Evolutionary conservation across 1,284 basidiomycete species (phyloP).

Genomic region (Lignosus rhinocerotis): DNA sequence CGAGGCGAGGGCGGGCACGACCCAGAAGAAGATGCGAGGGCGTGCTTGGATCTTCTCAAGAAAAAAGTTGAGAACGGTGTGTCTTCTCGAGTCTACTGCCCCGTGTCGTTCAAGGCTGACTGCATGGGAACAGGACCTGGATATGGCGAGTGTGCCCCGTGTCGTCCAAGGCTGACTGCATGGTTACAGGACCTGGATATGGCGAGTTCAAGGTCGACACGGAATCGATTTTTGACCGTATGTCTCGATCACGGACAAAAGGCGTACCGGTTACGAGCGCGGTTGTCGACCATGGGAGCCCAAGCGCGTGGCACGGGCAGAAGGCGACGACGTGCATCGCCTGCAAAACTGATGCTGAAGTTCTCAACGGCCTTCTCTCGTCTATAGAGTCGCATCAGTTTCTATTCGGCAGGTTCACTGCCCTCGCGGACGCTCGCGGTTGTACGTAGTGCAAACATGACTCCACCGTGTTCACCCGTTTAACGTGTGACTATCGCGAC

Average conservation of each 20-base stretch:
- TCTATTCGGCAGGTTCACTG: slow-evolving; percentile 79
- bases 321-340: slow-evolving; percentile 76
- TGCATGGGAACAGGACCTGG: no score
- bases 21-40: slow-evolving; percentile 87
- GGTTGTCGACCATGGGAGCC: slow-evolving; percentile 85
- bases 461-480: background rate
- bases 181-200: slow-evolving; percentile 64
- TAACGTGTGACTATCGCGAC: slow-evolving; percentile 1
- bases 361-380: slow-evolving; percentile 64
- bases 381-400: slow-evolving; percentile 73
- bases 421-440: slow-evolving; percentile 70
- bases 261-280: slow-evolving; percentile 51
- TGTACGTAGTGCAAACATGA: slow-evolving; percentile 56
- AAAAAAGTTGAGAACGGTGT: slow-evolving; percentile 76
- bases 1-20: slow-evolving; percentile 82
- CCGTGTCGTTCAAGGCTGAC: no score
- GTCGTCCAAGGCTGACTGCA: background rate
- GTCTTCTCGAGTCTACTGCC: slow-evolving; percentile 18
- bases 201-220: slow-evolving; percentile 84
- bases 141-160: slow-evolving; percentile 90
- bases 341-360: slow-evolving; percentile 76
- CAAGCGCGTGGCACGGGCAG: slow-evolving; percentile 75
- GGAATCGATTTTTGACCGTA: slow-evolving; percentile 85
- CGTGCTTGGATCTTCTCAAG: slow-evolving; percentile 80
- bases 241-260: slow-evolving; percentile 53